Evolutionary conservation across 768 basidiomycete species (phyloP).

Genomic region (Suillus subaureus): DNA sequence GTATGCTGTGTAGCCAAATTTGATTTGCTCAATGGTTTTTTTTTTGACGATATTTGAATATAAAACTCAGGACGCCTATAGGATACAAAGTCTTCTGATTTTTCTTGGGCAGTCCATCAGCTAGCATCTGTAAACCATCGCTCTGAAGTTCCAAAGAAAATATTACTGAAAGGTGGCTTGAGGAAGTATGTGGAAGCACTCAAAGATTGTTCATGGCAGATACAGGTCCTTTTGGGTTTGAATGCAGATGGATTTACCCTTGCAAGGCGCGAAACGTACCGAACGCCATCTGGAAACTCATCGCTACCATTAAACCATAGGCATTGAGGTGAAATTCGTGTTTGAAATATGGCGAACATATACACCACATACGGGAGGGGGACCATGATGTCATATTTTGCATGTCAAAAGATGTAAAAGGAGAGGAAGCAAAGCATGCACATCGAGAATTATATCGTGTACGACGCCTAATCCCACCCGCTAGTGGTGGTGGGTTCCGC

Average conservation of each 20-base stretch:
- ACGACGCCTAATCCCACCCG: slow-evolving; percentile 31
- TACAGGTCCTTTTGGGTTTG: slow-evolving; percentile 12
- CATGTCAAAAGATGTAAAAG: slow-evolving; percentile 22
- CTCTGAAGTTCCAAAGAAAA: no score
- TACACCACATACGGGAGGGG: not conserved
- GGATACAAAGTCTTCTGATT: no score
- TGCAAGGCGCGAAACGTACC: slow-evolving; percentile 26
- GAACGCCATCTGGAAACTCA: not conserved
- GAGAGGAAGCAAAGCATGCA: slow-evolving; percentile 21
- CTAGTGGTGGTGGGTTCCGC: slow-evolving; percentile 27
- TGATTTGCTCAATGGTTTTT: no score
- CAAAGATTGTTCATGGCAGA: no score
- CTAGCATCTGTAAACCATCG: no score
- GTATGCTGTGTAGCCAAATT: no score
- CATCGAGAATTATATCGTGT: slow-evolving; percentile 17
- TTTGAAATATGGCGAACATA: not conserved
- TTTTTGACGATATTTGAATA: no score
- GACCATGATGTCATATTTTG: slow-evolving; percentile 23
- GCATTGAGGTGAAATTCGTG: not conserved
- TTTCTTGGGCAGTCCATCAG: no score
- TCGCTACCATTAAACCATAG: not conserved
- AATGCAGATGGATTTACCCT: slow-evolving; percentile 13
- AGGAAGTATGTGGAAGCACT: no score
- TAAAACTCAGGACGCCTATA: no score
- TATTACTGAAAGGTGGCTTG: not conserved